phyloP scores from a whole-genome alignment of 495 filamentous ascomycete genomes.

The Lophiotrema nucula region DNA sequence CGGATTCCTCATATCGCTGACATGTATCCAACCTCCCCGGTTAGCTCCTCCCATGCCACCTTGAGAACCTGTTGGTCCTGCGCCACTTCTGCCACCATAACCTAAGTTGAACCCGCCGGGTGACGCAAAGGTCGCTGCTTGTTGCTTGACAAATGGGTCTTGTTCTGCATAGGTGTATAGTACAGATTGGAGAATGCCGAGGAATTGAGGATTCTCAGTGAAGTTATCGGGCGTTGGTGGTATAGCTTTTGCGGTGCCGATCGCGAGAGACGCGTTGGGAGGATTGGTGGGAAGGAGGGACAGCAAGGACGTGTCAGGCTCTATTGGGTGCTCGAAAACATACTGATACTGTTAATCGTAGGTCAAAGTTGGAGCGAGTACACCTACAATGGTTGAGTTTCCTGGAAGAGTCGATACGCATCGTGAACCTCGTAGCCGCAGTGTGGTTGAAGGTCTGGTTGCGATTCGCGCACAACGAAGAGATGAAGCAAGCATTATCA shows the following conservation, averaged over 20 bases:
- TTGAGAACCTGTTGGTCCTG: constrained; percentile 74
- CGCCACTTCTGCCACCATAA: constrained; percentile 49
- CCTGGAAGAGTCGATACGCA: constrained; percentile 53
- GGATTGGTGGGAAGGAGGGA: constrained; percentile 74
- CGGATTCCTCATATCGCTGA: constrained; percentile 77
- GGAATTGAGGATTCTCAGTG: constrained; percentile 72
- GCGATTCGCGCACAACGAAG: background rate
- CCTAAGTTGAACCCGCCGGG: constrained; percentile 70
- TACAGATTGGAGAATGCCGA: constrained; percentile 71
- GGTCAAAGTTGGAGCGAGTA: background rate
- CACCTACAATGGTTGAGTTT: constrained; percentile 55
- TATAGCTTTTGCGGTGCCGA: constrained; percentile 69
- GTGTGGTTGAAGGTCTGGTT: background rate
- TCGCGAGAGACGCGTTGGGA: constrained; percentile 64
- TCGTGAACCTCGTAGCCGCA: constrained; percentile 11
- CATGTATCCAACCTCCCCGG: constrained; percentile 83
- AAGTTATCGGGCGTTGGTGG: constrained; percentile 78
- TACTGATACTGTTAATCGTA: constrained; percentile 55
- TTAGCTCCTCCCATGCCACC: constrained; percentile 82
- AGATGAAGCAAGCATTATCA: no score
- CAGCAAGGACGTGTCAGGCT: constrained; percentile 56
- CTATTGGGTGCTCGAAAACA: constrained; percentile 57
- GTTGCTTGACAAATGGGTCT: constrained; percentile 69
- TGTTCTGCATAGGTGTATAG: constrained; percentile 65
- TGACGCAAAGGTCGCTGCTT: constrained; percentile 78